These are phyloP conservation scores for Termitomyces sp. DNA, from an alignment of 768 basidiomycete species.

Conservation along the genomic window DNA sequence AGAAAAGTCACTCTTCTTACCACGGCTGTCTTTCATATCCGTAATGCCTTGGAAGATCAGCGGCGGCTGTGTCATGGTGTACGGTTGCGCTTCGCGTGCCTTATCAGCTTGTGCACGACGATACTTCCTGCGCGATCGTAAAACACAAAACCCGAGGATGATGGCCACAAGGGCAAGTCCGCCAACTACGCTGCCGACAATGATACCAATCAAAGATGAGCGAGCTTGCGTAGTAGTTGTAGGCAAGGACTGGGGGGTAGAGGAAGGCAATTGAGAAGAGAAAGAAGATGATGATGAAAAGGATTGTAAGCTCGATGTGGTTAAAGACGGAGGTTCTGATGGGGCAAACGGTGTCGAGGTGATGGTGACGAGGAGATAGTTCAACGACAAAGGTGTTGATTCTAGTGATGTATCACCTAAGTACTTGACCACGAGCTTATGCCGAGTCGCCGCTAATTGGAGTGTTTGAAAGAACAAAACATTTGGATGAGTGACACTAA, in stretches of 20 bases:
- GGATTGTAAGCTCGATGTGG: neutral
- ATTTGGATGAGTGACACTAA: neutral
- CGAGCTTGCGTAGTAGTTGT: neutral
- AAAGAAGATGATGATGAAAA: too few species aligned
- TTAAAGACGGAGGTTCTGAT: neutral
- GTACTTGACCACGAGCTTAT: neutral
- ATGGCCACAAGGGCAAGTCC: neutral
- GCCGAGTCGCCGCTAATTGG: neutral
- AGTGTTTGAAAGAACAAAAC: neutral
- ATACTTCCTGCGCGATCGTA: neutral
- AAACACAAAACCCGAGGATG: neutral
- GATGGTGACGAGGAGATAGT: neutral
- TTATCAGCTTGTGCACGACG: neutral
- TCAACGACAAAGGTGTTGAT: neutral
- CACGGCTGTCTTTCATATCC: neutral
- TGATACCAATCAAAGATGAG: neutral
- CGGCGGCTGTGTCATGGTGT: neutral
- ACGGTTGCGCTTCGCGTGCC: neutral
- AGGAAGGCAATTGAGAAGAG: neutral
- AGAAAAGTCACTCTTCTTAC: neutral
- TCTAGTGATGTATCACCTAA: neutral
- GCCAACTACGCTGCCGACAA: neutral
- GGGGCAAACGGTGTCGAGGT: neutral
- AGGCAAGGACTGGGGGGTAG: neutral
- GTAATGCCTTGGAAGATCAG: neutral